Evolutionary conservation across 352 stramenopile species (phyloP).

Genomic region (Phytophthora meadii): DNA sequence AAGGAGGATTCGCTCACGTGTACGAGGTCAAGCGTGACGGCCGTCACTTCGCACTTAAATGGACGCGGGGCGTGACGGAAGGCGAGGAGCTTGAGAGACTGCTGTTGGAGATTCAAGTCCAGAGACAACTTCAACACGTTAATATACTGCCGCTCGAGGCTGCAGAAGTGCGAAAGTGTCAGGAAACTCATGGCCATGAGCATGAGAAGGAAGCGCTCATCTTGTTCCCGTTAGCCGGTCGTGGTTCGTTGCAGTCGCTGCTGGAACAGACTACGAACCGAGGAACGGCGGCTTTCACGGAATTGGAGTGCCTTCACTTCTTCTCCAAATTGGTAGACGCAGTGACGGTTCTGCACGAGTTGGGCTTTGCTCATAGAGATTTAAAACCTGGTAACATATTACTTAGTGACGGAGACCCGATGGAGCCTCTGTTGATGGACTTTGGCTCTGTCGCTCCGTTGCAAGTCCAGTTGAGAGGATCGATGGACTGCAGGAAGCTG

Average conservation of each 20-base stretch:
- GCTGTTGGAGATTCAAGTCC: conserved; percentile 76
- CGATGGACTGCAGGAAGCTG: conserved; percentile 58
- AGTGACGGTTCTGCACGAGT: conserved; percentile 59
- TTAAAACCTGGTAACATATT: conserved; percentile 83
- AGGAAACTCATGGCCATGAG: not conserved
- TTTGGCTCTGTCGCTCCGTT: conserved; percentile 74
- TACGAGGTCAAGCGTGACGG: conserved; percentile 55
- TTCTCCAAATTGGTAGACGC: conserved; percentile 64
- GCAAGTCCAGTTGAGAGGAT: conserved; percentile 29
- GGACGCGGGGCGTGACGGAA: conserved; percentile 58
- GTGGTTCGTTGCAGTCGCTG: conserved; percentile 65
- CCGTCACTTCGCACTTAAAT: conserved; percentile 68
- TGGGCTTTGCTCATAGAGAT: conserved; percentile 76
- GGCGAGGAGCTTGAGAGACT: conserved; percentile 64
- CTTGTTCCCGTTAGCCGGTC: conserved; percentile 58
- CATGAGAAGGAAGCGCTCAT: conserved; percentile 65
- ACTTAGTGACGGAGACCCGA: conserved; percentile 43
- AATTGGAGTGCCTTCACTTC: conserved; percentile 56
- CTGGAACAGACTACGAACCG: conserved; percentile 41
- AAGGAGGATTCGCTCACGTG: conserved; percentile 80
- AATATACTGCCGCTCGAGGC: conserved; percentile 67
- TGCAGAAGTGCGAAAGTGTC: conserved; percentile 45
- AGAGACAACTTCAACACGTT: conserved; percentile 58
- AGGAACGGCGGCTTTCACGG: conserved; percentile 46
- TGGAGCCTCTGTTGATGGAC: conserved; percentile 75